Evolutionary conservation across 345 rosid species (phyloP), one percentile per base, ranked within the genome.

Genomic region (Carallia pectinifolia): DNA sequence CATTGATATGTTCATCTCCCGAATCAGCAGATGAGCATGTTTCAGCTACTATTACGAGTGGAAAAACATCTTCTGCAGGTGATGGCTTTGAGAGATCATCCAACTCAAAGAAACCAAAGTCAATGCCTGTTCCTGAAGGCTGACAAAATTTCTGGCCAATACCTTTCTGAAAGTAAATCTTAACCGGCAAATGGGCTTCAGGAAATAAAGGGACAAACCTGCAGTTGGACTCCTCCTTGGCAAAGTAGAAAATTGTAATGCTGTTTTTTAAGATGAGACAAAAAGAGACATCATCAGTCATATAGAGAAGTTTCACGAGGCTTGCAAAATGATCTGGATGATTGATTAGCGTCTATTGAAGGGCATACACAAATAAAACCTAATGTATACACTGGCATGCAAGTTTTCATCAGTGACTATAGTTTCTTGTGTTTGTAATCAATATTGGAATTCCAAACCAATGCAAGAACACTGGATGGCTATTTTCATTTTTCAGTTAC

Each of bases 41-140:
- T 81, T 86, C 97, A 15, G 93, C 91, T 74, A 85, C 86, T 78
- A 93, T 88, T 58, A 90, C 91, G 66, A 92, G 96, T 47, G 98
- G 97, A 68, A 87, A 90, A 66, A 89, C 83, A 65, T 86, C 97
- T 79, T 85, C 93, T 58, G 66, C 83, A 0, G 85, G 76, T 34
- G 91, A 86, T 39, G 96, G 85, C 72, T 88, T 90, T 12, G 94
- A 81, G 33, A 93, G 96, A 72, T 86, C 92, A 72, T 86, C 90
- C 67, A 89, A 74, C 56, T 84, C 87, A 84, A 86, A 93, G 82
- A 93, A 90, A 53, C 93, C 97, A 6, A 93, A 64, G 76, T 90
- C 97, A 10, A 85, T 84, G 73, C 98, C 98, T 38, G 96, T 84
- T 76, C 98, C 93, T 9, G 92, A 80, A 74, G 91, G 83, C 83